These are phyloP conservation scores for Candida andamanensis DNA, from an alignment of 805 yeast species.

Conservation along the genomic window DNA sequence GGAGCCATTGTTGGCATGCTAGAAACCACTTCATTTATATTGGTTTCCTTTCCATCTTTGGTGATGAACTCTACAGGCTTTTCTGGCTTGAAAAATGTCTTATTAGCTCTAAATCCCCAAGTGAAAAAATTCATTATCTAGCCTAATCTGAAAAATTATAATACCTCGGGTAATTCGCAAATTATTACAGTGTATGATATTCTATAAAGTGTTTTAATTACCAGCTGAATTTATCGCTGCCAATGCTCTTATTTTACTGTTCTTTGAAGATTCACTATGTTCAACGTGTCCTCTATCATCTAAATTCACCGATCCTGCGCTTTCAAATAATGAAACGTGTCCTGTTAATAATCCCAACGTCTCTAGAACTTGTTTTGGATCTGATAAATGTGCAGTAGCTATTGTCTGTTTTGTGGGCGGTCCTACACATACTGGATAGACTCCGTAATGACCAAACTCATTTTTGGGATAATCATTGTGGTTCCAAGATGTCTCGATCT, in stretches of 20 bases:
- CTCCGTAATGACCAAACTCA: conserved; percentile 50
- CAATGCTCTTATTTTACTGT: conserved; percentile 36
- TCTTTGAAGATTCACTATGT: conserved; percentile 40
- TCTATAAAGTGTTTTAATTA: neutral
- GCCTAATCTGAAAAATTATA: neutral
- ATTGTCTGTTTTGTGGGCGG: conserved; percentile 83
- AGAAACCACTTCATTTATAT: conserved; percentile 1
- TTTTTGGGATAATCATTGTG: conserved; percentile 37
- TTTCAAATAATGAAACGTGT: conserved; percentile 71
- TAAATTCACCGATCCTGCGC: conserved; percentile 68
- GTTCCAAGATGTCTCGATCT: conserved; percentile 53
- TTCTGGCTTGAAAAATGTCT: conserved; percentile 19
- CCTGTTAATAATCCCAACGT: conserved; percentile 77
- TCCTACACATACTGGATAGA: conserved; percentile 87
- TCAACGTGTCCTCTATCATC: conserved; percentile 73
- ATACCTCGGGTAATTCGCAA: too few relatives aligned
- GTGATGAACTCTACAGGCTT: conserved; percentile 4
- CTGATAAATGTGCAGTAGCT: conserved; percentile 80
- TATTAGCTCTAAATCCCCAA: conserved; percentile 37
- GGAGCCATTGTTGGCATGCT: conserved; percentile 1
- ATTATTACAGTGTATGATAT: too few relatives aligned
- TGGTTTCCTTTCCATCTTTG: neutral
- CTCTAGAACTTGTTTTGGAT: conserved; percentile 80
- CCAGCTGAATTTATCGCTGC: too few relatives aligned
- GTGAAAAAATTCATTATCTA: neutral